These are phyloP conservation scores for Zymoseptoria crescenta DNA, from an alignment of 2,329 filamentous ascomycete genomes.

Conservation along the genomic window DNA sequence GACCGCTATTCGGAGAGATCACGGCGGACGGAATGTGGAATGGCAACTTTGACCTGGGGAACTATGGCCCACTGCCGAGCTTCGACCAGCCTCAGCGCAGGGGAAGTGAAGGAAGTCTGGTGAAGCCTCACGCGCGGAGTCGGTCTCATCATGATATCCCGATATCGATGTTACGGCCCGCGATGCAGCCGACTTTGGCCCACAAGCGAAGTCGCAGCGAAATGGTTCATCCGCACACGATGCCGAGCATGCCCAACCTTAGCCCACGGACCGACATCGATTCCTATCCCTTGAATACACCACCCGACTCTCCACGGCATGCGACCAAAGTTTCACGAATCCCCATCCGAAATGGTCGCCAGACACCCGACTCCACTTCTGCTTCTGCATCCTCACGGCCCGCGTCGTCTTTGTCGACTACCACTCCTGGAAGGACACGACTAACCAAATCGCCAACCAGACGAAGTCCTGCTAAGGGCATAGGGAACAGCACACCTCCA, in stretches of 20 bases:
- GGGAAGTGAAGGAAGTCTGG: slow-evolving; percentile 64
- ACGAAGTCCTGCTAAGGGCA: slow-evolving; percentile 14
- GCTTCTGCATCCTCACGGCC: slow-evolving; percentile 22
- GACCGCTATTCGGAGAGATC: slow-evolving; percentile 69
- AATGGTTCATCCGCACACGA: slow-evolving; percentile 18
- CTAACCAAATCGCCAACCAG: slow-evolving; percentile 25
- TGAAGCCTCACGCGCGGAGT: slow-evolving; percentile 45
- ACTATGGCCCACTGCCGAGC: slow-evolving; percentile 22
- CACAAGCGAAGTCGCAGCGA: slow-evolving; percentile 30
- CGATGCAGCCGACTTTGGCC: slow-evolving; percentile 16
- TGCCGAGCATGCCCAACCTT: slow-evolving; percentile 25
- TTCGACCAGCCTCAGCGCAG: slow-evolving; percentile 37
- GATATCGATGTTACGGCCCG: slow-evolving; percentile 12
- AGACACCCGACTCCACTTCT: slow-evolving; percentile 27
- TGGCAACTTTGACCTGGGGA: slow-evolving; percentile 26
- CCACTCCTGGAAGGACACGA: slow-evolving; percentile 12
- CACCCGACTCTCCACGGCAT: slow-evolving; percentile 19
- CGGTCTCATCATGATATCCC: slow-evolving; percentile 42
- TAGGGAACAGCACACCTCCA: slow-evolving; percentile 23
- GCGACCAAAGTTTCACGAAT: slow-evolving; percentile 22
- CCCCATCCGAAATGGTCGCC: slow-evolving; percentile 25
- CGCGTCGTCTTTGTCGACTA: slow-evolving; percentile 22
- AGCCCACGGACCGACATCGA: slow-evolving; percentile 10
- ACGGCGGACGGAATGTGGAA: slow-evolving; percentile 50
- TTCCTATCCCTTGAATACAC: slow-evolving; percentile 17